A percentile compares a stretch with the other conserved stretches of the same genome.
Conservation (phyloP, 192 early-diverging fungal species). For the Lobulomyces angularis region DNA sequence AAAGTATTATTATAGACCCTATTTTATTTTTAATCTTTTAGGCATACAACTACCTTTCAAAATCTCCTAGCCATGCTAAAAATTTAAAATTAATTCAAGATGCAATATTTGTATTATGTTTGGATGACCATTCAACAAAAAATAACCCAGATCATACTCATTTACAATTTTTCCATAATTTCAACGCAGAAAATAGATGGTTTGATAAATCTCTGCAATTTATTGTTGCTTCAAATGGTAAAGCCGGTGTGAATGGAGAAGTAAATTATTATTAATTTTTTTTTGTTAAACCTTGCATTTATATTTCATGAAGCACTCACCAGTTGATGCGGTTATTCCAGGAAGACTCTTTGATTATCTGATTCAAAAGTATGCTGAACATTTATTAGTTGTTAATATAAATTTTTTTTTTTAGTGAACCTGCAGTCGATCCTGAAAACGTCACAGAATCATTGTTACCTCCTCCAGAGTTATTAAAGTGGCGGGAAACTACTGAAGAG, state of each 20-base stretch:
- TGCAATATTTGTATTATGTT: conserved; percentile 74
- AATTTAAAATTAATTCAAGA: conserved; percentile 56
- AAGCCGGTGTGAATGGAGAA: conserved; percentile 87
- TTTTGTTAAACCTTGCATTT: neutral
- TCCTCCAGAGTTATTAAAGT: conserved; percentile 54
- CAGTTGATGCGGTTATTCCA: conserved; percentile 80
- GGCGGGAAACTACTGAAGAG: conserved; percentile 43
- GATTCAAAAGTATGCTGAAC: conserved; percentile 37
- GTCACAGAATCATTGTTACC: conserved; percentile 18
- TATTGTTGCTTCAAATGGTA: conserved; percentile 70
- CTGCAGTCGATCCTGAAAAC: conserved; percentile 32
- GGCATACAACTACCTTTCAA: conserved; percentile 14
- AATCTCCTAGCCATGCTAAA: conserved; percentile 13
- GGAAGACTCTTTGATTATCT: conserved; percentile 67
- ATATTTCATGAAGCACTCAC: conserved; percentile 55
- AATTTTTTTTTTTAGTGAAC: conserved; percentile 25
- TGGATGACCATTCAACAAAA: conserved; percentile 63
- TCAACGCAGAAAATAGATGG: conserved; percentile 77
- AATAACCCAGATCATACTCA: conserved; percentile 52
- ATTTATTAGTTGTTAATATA: conserved; percentile 6
- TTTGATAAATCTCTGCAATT: conserved; percentile 92
- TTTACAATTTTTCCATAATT: conserved; percentile 64
- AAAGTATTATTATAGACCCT: conserved; percentile 29
- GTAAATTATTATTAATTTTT: conserved; percentile 16
- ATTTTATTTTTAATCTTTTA: conserved; percentile 20